Evolutionary conservation across 2,329 filamentous ascomycete species (phyloP).

Genomic region (Colletotrichum tropicale): DNA sequence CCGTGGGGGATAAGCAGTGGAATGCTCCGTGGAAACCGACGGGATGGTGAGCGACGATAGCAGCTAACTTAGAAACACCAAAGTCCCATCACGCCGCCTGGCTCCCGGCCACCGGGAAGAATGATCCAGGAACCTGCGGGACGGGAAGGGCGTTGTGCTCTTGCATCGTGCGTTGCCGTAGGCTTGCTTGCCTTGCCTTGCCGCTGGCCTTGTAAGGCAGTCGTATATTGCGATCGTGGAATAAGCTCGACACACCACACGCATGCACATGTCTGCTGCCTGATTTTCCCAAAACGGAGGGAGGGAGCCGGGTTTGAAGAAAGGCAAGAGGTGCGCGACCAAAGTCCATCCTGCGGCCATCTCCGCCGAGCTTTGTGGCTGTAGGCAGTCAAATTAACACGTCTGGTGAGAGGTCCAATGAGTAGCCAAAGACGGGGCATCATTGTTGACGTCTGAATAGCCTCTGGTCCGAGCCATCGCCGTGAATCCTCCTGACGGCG

Average conservation of each 20-base stretch:
- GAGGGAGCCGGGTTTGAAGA: background rate
- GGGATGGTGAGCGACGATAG: background rate
- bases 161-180: background rate
- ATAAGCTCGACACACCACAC: background rate
- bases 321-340: background rate
- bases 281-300: background rate
- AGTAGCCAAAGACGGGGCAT: background rate
- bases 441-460: constrained; percentile 10
- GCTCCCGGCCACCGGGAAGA: background rate
- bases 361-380: background rate
- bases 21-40: background rate
- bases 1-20: background rate
- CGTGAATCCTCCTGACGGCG: background rate
- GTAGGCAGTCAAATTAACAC: background rate
- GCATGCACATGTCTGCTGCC: background rate
- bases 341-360: background rate
- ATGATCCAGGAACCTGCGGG: background rate
- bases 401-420: background rate
- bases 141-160: background rate
- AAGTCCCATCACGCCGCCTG: background rate
- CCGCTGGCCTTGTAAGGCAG: background rate
- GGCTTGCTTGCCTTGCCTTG: background rate
- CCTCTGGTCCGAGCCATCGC: background rate
- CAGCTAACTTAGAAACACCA: background rate
- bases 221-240: background rate